Percentiles rank a stretch among this genome's conserved stretches.
phyloP scores from a whole-genome alignment of 2,329 filamentous ascomycete genomes.

The Hypomyces rosellus region DNA sequence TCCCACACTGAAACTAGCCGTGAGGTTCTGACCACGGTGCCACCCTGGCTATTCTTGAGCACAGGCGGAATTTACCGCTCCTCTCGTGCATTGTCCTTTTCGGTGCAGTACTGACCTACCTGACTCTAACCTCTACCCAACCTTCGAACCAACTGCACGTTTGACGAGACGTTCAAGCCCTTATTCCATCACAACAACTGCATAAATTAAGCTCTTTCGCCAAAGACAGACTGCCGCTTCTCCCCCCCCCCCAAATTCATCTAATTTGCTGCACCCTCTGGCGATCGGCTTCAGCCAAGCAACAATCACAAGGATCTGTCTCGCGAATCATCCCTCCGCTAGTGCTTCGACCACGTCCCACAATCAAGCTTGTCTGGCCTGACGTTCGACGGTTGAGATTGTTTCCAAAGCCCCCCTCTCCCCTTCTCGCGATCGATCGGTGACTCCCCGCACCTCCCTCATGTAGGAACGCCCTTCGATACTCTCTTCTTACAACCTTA shows the following conservation, averaged over 20 bases:
- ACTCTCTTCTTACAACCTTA: constrained; percentile 22
- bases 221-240: constrained; percentile 18
- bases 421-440: constrained; percentile 6
- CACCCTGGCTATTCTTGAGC: constrained; percentile 9
- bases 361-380: constrained; percentile 1
- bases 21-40: constrained; percentile 3
- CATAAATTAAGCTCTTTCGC: constrained; percentile 4
- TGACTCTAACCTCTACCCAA: constrained; percentile 27
- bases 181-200: constrained; percentile 18
- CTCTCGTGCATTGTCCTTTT: constrained; percentile 25
- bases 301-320: constrained; percentile 10
- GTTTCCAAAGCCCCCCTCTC: not conserved
- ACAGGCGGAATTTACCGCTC: constrained; percentile 23
- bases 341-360: not conserved
- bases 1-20: constrained; percentile 3
- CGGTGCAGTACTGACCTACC: constrained; percentile 16
- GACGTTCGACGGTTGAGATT: not conserved
- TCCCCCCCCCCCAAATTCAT: constrained; percentile 7
- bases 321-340: constrained; percentile 9
- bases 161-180: constrained; percentile 24
- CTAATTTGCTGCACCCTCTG: constrained; percentile 1
- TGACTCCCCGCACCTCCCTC: constrained; percentile 15
- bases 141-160: constrained; percentile 21
- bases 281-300: constrained; percentile 9
- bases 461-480: constrained; percentile 29